phyloP scores from a whole-genome alignment of 2,329 filamentous ascomycete genomes.

The Neospermospora avenae region DNA sequence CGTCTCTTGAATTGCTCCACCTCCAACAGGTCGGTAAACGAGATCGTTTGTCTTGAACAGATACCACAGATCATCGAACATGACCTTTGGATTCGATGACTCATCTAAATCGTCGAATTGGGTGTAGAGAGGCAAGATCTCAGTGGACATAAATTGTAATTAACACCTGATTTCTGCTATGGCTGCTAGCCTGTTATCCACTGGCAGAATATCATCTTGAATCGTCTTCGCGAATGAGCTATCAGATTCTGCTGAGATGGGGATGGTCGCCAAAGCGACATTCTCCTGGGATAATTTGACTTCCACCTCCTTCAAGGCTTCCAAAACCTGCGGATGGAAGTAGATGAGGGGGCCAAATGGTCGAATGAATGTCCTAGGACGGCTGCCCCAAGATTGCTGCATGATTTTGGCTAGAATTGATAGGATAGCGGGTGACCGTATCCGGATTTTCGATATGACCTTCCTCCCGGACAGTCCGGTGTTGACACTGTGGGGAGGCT shows the following conservation, averaged over 20 bases:
- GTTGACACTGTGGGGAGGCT: not conserved
- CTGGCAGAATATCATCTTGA: not conserved
- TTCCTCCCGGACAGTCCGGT: not conserved
- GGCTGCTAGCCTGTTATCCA: not conserved
- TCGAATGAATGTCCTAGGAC: conserved; percentile 19
- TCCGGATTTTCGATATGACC: conserved; percentile 22
- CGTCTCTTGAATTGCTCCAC: not conserved
- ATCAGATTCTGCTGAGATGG: not conserved
- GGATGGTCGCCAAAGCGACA: not conserved
- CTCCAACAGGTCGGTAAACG: not conserved
- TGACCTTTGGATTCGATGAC: not conserved
- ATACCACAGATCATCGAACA: conserved; percentile 16
- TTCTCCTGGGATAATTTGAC: not conserved
- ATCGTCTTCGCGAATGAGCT: not conserved
- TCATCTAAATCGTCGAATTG: not conserved
- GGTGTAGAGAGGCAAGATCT: conserved; percentile 1
- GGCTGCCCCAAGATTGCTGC: conserved; percentile 11
- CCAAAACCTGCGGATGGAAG: conserved; percentile 14
- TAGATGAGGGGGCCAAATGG: conserved; percentile 21
- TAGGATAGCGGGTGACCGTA: conserved; percentile 23
- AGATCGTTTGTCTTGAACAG: conserved; percentile 14
- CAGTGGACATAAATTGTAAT: conserved; percentile 9
- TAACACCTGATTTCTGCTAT: not conserved
- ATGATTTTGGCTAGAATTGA: conserved; percentile 12
- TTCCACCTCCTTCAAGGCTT: conserved; percentile 9